Evolutionary conservation across 2,329 filamentous ascomycete species (phyloP).

Genomic region (Epichloe sylvatica): DNA sequence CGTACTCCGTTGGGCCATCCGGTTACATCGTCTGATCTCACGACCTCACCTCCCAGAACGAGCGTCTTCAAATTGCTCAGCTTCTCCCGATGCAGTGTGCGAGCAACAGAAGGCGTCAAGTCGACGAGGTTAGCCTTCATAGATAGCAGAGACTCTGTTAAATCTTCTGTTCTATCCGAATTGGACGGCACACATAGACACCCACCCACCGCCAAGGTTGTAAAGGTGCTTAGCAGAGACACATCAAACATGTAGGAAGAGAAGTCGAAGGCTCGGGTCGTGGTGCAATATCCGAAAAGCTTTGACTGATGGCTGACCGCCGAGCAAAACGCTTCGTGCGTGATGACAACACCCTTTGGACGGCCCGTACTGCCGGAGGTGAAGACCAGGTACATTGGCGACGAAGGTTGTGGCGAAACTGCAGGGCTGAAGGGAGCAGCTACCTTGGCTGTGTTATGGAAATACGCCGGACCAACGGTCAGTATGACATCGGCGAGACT

Average conservation of each 20-base stretch:
- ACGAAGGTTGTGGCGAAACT: neutral
- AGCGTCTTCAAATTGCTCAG: neutral
- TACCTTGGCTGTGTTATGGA: too few relatives aligned
- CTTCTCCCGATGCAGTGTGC: neutral
- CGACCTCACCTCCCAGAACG: neutral
- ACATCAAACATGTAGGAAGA: constrained; percentile 6
- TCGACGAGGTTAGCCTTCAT: neutral
- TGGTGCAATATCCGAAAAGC: constrained; percentile 11
- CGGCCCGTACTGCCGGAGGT: neutral
- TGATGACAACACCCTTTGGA: neutral
- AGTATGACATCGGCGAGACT: neutral
- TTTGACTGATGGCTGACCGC: constrained; percentile 15
- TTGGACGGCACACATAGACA: constrained; percentile 7
- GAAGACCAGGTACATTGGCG: neutral
- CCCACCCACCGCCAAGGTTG: constrained; percentile 3
- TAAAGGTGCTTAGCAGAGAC: constrained; percentile 1
- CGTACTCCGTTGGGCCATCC: neutral
- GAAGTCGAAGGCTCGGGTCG: constrained; percentile 18
- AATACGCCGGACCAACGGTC: neutral
- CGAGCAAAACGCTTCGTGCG: neutral
- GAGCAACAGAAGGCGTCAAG: constrained; percentile 1
- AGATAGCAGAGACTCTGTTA: neutral
- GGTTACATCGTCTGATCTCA: neutral
- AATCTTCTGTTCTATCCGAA: neutral
- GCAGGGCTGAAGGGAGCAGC: neutral